Evolutionary conservation across 176 grass and related monocot species (phyloP).

Genomic region (Oryza brachyantha): DNA sequence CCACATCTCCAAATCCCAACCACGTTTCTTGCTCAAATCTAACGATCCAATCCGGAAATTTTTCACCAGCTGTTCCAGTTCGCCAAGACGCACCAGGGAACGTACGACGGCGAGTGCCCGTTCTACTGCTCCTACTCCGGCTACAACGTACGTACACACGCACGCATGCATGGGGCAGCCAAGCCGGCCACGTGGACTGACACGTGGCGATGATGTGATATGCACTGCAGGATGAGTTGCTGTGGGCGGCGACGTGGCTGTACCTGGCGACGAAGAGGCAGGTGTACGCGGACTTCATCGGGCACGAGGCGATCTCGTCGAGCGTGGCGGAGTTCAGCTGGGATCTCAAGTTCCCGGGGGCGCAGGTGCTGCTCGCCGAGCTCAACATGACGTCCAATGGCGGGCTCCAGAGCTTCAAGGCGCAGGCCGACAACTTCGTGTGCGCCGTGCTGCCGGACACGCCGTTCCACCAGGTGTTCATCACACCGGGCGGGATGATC

Average conservation of each 20-base stretch:
- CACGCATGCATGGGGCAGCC: not conserved
- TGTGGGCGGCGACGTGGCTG: slow-evolving; percentile 94
- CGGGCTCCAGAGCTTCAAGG: slow-evolving; percentile 67
- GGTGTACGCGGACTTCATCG: slow-evolving; percentile 66
- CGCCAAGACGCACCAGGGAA: slow-evolving; percentile 65
- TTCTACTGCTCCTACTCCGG: slow-evolving; percentile 99
- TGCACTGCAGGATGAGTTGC: slow-evolving; percentile 91
- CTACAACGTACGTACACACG: slow-evolving; percentile 45
- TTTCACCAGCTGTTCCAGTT: slow-evolving; percentile 69
- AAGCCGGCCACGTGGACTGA: not conserved
- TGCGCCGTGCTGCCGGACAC: slow-evolving; percentile 83
- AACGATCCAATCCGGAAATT: not conserved
- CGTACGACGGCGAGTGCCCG: slow-evolving; percentile 94
- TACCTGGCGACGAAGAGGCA: slow-evolving; percentile 63
- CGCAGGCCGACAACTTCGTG: slow-evolving; percentile 81
- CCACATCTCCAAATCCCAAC: no score
- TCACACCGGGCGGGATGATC: slow-evolving; percentile 81
- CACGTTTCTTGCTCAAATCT: no score
- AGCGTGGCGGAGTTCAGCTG: slow-evolving; percentile 97
- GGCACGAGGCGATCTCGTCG: slow-evolving; percentile 68
- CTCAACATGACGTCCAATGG: slow-evolving; percentile 49
- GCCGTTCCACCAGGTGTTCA: slow-evolving; percentile 69
- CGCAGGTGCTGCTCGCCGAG: slow-evolving; percentile 76
- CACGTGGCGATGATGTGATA: no score
- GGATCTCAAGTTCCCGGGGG: slow-evolving; percentile 91